Conservation (phyloP, 2,329 filamentous ascomycete species). For the Beauveria medogensis region DNA sequence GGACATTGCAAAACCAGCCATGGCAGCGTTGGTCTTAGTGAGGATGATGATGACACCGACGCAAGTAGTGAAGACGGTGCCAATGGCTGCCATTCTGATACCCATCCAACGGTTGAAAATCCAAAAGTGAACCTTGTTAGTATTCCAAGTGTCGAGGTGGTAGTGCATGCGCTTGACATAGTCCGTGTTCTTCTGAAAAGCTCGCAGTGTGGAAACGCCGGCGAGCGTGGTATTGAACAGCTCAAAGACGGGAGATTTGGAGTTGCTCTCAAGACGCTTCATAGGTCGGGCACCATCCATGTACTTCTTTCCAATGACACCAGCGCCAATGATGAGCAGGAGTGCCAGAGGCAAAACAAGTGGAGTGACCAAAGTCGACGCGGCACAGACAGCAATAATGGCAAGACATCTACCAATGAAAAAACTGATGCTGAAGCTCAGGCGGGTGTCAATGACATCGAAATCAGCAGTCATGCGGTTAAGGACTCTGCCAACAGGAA, state of each 20-base stretch:
- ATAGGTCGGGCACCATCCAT: slow-evolving; percentile 64
- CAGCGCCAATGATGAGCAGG: slow-evolving; percentile 48
- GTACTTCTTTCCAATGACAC: slow-evolving; percentile 53
- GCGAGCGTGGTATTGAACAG: slow-evolving; percentile 66
- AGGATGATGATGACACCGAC: slow-evolving; percentile 58
- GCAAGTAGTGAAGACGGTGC: slow-evolving; percentile 58
- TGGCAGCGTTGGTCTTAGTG: slow-evolving; percentile 54
- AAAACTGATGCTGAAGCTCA: slow-evolving; percentile 56
- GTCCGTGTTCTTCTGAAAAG: slow-evolving; percentile 58
- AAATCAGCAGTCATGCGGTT: slow-evolving; percentile 77
- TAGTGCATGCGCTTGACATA: slow-evolving; percentile 64
- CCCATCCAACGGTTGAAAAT: slow-evolving; percentile 72
- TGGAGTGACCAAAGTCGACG: slow-evolving; percentile 59
- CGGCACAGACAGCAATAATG: slow-evolving; percentile 57
- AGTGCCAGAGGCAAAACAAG: slow-evolving; percentile 55
- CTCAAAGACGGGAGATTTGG: slow-evolving; percentile 74
- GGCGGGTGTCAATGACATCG: slow-evolving; percentile 59
- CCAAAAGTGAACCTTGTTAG: slow-evolving; percentile 60
- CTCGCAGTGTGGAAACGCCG: slow-evolving; percentile 67
- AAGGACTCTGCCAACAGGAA: slow-evolving; percentile 66
- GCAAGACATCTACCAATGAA: slow-evolving; percentile 52
- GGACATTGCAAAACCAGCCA: slow-evolving; percentile 66
- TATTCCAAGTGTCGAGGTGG: slow-evolving; percentile 60
- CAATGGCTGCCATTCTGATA: slow-evolving; percentile 62
- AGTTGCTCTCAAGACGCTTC: slow-evolving; percentile 68